phyloP scores from a whole-genome alignment of 768 basidiomycete genomes.

The Lanmaoa rubissima region DNA sequence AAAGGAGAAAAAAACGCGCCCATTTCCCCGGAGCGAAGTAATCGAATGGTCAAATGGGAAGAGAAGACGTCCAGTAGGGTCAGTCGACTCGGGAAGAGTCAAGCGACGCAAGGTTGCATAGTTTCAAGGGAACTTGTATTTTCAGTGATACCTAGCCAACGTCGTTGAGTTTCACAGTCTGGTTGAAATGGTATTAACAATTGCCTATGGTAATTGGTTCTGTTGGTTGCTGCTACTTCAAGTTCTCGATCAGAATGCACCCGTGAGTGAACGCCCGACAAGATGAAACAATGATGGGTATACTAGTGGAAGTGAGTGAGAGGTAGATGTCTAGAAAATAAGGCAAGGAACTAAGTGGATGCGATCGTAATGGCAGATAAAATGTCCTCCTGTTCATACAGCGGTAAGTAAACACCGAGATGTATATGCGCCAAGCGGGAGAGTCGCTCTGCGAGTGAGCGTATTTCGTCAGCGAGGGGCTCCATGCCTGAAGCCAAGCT shows the following conservation, averaged over 20 bases:
- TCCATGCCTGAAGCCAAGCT: constrained; percentile 60
- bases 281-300: constrained; percentile 32
- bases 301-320: constrained; percentile 19
- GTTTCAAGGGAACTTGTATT: neutral
- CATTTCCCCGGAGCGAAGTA: constrained; percentile 43
- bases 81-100: constrained; percentile 6
- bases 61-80: constrained; percentile 14
- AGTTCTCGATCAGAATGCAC: constrained; percentile 27
- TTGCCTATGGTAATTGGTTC: constrained; percentile 30
- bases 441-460: constrained; percentile 65
- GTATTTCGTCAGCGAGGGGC: constrained; percentile 63
- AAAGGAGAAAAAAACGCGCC: constrained; percentile 86
- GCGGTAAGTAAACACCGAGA: constrained; percentile 68
- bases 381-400: constrained; percentile 66
- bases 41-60: constrained; percentile 10
- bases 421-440: constrained; percentile 73
- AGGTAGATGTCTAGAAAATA: constrained; percentile 24
- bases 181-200: constrained; percentile 23
- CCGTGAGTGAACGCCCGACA: constrained; percentile 22
- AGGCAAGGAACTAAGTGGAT: constrained; percentile 17
- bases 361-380: constrained; percentile 21
- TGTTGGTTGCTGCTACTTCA: constrained; percentile 28
- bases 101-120: constrained; percentile 28
- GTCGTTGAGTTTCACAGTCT: neutral
- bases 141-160: neutral